A percentile compares a stretch with the other conserved stretches of the same genome.
phyloP scores from a whole-genome alignment of 2,329 filamentous ascomycete genomes.

The Ceratocystis smalleyi region DNA sequence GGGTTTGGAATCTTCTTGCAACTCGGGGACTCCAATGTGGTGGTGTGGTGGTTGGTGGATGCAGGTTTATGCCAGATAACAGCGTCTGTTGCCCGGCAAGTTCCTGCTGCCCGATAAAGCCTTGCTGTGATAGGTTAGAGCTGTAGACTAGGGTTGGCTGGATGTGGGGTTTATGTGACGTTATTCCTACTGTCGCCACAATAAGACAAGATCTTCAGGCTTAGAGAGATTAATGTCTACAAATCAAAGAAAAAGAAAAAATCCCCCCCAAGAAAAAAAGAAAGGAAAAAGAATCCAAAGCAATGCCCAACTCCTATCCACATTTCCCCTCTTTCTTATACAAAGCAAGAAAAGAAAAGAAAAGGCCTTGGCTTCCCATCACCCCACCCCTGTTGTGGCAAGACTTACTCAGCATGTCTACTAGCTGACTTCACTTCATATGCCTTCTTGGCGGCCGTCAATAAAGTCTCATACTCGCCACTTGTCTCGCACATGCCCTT shows the following conservation, averaged over 20 bases:
- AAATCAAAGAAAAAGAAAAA: background rate
- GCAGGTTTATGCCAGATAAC: background rate
- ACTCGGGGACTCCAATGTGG: no score
- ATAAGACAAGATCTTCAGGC: background rate
- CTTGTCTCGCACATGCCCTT: conserved; percentile 50
- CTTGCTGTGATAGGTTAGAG: background rate
- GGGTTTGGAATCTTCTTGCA: no score
- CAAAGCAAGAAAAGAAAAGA: background rate
- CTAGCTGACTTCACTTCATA: conserved; percentile 28
- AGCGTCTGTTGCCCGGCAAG: background rate
- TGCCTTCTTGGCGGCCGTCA: conserved; percentile 41
- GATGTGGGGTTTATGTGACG: background rate
- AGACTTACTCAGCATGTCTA: conserved; percentile 22
- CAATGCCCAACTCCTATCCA: no score
- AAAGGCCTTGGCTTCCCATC: background rate
- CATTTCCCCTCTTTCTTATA: background rate
- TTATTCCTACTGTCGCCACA: background rate
- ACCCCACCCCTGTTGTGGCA: conserved; percentile 9
- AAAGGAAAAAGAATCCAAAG: background rate
- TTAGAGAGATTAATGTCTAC: background rate
- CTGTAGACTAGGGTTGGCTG: background rate
- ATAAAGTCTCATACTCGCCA: conserved; percentile 38
- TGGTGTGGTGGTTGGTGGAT: no score
- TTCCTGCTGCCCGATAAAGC: background rate
- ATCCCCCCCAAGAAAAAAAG: background rate